Conservation (phyloP, 352 stramenopile genomes). For the Salisapilia sapeloensis region DNA sequence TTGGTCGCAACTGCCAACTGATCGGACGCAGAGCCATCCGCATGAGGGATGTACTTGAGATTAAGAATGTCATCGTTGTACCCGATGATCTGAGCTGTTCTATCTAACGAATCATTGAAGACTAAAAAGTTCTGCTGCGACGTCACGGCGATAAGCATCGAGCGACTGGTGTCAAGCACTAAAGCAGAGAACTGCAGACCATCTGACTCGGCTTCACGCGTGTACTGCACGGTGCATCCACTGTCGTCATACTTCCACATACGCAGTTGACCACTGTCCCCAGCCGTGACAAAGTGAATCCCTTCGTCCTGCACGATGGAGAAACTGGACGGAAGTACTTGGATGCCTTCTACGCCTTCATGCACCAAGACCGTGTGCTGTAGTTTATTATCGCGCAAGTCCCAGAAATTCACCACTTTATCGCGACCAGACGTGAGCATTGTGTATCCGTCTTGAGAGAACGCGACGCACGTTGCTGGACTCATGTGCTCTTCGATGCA, state of each 20-base stretch:
- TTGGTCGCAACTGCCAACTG: slow-evolving; percentile 93
- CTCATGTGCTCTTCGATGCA: slow-evolving; percentile 92
- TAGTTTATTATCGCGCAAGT: slow-evolving; percentile 64
- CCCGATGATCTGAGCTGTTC: slow-evolving; percentile 73
- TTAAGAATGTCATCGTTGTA: slow-evolving; percentile 98
- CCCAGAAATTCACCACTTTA: slow-evolving; percentile 86
- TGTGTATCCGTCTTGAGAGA: slow-evolving; percentile 73
- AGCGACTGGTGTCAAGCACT: slow-evolving; percentile 25
- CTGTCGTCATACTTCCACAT: slow-evolving; percentile 32
- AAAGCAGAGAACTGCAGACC: slow-evolving; percentile 32
- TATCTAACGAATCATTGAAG: slow-evolving; percentile 45
- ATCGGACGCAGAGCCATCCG: slow-evolving; percentile 26
- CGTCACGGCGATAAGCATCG: slow-evolving; percentile 61
- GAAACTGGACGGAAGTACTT: slow-evolving; percentile 63
- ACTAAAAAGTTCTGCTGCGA: slow-evolving; percentile 80
- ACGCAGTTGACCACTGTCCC: slow-evolving; percentile 81
- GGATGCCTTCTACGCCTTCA: slow-evolving; percentile 89
- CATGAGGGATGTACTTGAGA: slow-evolving; percentile 85
- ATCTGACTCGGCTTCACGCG: slow-evolving; percentile 22
- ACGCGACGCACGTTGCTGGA: slow-evolving; percentile 86
- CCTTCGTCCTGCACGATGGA: slow-evolving; percentile 41
- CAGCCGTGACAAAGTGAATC: slow-evolving; percentile 86
- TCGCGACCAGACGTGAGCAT: slow-evolving; percentile 84
- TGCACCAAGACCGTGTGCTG: slow-evolving; percentile 89
- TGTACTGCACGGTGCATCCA: slow-evolving; percentile 24